Base-by-base conservation (phyloP, 495 filamentous ascomycete genomes). In the Cudoniella acicularis region DNA sequence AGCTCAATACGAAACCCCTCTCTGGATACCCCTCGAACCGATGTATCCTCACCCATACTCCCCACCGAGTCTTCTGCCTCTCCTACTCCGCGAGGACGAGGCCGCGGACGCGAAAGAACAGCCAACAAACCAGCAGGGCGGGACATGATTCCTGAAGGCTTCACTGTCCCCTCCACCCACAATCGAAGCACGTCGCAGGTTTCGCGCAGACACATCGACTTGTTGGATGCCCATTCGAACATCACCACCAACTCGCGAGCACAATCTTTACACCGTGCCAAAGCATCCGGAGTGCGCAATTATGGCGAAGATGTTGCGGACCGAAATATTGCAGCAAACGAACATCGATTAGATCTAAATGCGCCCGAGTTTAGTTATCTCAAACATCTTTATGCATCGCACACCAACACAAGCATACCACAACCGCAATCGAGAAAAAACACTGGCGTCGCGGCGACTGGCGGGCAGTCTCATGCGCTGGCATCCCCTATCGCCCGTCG, bases 281-380 rank as follows among this genome's bases (percentile, higher is more conserved):
- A 75, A 49, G 77, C 79, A 9, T 64, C 76, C 11, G 79, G 79
- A 0, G 65, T 70, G 1, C 72, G 72, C 51, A 76, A 78, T 50
- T 82, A 79, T 54, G 79, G 76, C 30, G 79, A 83, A 63, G 80
- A 82, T 62, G 79, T 83, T 0, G 80, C 80, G 3, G 79, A 81
- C 45, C 69, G 80, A 22, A 83, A 83, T 54, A 72, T 80, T 47
- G 67, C 55, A 8, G 23, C 10, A 2, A n/a, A 21, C 1, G 27
- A 42, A 22, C 24, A 22, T 36, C 27, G 25, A 21, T 22, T 59
- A 8, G 61, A 64, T 54, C 49, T 63, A 16, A 63, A 57, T 43
- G 49, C 60, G 1, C 57, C 61, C 1, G 61, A 67, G 22, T 59
- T 64, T 46, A 57, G 55, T 20, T 67, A 64, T 24, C 51, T 61